phyloP scores from a whole-genome alignment of 1,284 basidiomycete genomes.

The Ganoderma leucocontextum region DNA sequence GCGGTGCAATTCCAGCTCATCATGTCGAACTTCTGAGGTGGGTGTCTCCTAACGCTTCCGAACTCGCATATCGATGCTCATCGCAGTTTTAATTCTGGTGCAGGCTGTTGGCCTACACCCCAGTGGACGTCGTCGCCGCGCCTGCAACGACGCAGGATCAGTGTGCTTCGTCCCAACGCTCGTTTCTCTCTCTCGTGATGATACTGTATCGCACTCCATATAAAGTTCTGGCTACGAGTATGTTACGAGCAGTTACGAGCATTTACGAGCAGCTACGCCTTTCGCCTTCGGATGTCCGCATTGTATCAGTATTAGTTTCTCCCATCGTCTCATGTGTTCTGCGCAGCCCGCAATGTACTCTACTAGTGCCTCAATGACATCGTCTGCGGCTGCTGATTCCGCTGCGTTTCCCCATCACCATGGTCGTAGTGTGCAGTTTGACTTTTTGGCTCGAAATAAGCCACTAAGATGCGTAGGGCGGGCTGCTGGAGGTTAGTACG shows the following conservation, averaged over 20 bases:
- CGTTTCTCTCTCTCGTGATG: background rate
- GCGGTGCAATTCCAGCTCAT: background rate
- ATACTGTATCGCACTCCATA: conserved; percentile 1
- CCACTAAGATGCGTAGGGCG: no score
- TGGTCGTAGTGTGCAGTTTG: background rate
- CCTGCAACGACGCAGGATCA: background rate
- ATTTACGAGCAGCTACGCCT: background rate
- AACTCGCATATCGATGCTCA: background rate
- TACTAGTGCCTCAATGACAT: background rate
- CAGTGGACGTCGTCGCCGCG: background rate
- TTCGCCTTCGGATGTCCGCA: background rate
- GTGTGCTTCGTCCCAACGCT: background rate
- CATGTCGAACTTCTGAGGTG: background rate
- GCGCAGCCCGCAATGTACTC: background rate
- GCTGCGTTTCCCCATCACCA: background rate
- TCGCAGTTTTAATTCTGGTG: background rate
- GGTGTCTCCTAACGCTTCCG: background rate
- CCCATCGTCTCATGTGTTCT: background rate
- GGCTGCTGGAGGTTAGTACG: background rate
- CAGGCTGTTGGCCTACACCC: background rate
- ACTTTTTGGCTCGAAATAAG: background rate
- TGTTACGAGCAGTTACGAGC: background rate
- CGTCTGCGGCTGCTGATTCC: background rate
- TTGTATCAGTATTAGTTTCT: background rate
- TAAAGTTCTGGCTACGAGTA: background rate